These are phyloP conservation scores for Capronia epimyces DNA, from an alignment of 2,329 filamentous ascomycete genomes.

Conservation along the genomic window DNA sequence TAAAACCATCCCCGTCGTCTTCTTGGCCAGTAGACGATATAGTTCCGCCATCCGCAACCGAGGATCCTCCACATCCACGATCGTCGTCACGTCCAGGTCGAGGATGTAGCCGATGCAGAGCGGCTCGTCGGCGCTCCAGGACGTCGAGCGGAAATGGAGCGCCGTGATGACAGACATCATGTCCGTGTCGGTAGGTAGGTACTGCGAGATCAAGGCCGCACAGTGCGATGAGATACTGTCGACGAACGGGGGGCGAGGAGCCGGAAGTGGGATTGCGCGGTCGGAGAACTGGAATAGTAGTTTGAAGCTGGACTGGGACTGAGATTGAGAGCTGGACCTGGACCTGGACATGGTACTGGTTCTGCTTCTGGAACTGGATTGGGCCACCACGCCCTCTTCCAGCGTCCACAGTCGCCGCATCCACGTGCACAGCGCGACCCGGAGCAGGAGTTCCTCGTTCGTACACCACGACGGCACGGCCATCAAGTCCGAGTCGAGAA, in stretches of 20 bases:
- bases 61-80: conserved; percentile 1
- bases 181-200: conserved; percentile 1
- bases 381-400: conserved; percentile 5
- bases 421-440: conserved; percentile 5
- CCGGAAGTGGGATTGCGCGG: background rate
- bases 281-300: conserved; percentile 6
- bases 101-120: conserved; percentile 11
- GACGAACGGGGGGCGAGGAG: background rate
- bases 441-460: conserved; percentile 2
- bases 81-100: background rate
- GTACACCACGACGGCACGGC: background rate
- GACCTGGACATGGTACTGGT: too few species aligned
- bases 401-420: conserved; percentile 6
- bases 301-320: too few species aligned
- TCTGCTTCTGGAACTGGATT: too few species aligned
- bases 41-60: conserved; percentile 2
- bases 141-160: conserved; percentile 6
- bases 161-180: conserved; percentile 8
- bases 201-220: conserved; percentile 1
- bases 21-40: conserved; percentile 4
- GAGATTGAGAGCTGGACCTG: too few species aligned
- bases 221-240: conserved; percentile 7
- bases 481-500: conserved; percentile 3
- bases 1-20: too few species aligned
- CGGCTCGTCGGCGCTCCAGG: conserved; percentile 5